A percentile compares a stretch with the other conserved stretches of the same genome.
Evolutionary conservation across 2,329 filamentous ascomycete species (phyloP).

Genomic region (Ustilaginoidea virens): DNA sequence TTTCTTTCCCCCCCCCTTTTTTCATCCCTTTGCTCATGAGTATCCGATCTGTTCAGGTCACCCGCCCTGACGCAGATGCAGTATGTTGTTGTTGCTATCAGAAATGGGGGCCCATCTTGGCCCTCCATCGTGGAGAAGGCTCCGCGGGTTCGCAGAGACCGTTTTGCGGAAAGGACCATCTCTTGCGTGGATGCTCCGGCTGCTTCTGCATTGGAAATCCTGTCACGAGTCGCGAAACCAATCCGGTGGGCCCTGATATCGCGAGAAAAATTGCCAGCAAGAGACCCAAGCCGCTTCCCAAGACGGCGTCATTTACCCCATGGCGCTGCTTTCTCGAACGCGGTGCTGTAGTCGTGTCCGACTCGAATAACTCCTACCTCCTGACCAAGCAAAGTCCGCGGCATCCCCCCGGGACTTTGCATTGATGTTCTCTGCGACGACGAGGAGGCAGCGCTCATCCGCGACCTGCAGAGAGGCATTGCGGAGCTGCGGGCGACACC

Average conservation of each 20-base stretch:
- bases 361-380: constrained; percentile 1
- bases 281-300: background rate
- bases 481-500: constrained; percentile 2
- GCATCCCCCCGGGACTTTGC: background rate
- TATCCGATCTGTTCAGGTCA: background rate
- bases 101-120: background rate
- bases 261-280: constrained; percentile 1
- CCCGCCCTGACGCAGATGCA: background rate
- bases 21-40: background rate
- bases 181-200: constrained; percentile 1
- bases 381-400: constrained; percentile 1
- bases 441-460: constrained; percentile 1
- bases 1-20: background rate
- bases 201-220: background rate
- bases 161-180: background rate
- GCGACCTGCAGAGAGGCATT: constrained; percentile 1
- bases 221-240: constrained; percentile 1
- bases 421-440: constrained; percentile 3
- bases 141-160: background rate
- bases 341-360: background rate
- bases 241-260: background rate
- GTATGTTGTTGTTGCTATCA: background rate
- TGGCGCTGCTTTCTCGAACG: background rate
- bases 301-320: background rate
- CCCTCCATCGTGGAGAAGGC: constrained; percentile 1